Evolutionary conservation across 306 rosid species (phyloP), one percentile per base, ranked within the genome.

Genomic region (Glycine soja): DNA sequence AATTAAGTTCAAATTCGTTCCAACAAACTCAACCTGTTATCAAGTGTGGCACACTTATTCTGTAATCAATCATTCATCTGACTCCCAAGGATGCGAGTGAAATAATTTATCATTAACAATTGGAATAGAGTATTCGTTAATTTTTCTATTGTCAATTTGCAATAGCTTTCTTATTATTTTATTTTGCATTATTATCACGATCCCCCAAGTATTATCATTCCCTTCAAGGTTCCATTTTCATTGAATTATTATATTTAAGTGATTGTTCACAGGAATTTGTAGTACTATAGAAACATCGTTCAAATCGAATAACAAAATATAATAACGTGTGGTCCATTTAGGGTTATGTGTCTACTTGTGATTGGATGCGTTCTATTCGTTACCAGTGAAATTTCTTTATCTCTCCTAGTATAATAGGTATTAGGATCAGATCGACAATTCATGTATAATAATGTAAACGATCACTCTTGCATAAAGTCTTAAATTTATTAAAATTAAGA

Each of bases 151-250:
- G 48, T 30, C 42, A 38, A 38, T 4, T 6, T 53, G 0, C 7
- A 5, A n/a, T 15, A 40, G 51, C 52, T 13, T 56, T 74, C 9
- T 13, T 52, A 52, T 51, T 51, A 51, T 1, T 57, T 12, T 47
- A 14, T 62, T 75, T 24, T 45, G 13, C 10, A 61, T 76, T 5
- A 45, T 42, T 9, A 46, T 19, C 11, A 61, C 59, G 45, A 61
- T 3, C 46, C 4, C 30, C 45, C 12, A 18, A 24, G 56, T 30
- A 34, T 58, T 19, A 47, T 43, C 16, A 58, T 58, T 19, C 57
- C 8, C 9, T 75, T 45, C 10, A 61, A 59, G 34, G 59, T 75
- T 75, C 71, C 53, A 61, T 59, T 75, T 75, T 51, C 4, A 36
- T 59, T 59, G 40, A 59, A 59, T 32, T 32, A 53, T 53, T 24